Evolutionary conservation across 2,329 filamentous ascomycete species (phyloP), one percentile per base, ranked within the genome.

Genomic region (Talaromyces sp.): DNA sequence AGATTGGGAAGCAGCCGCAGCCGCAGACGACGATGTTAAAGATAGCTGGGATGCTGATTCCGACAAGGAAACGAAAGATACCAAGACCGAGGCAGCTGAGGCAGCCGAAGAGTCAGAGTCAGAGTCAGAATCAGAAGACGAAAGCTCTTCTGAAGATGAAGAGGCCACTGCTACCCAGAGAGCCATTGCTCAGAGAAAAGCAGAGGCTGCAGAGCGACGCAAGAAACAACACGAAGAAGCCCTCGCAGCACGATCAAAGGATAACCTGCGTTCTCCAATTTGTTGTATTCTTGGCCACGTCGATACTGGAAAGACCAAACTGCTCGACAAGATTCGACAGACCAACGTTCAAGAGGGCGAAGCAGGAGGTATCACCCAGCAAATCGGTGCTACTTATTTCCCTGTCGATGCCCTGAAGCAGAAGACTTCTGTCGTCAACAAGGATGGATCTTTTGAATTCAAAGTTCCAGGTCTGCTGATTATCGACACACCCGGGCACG

Each of bases 201-300:
- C 88, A 68, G 93, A 96, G 72, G 92, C 92, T 52, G 91, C 92
- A 16, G 92, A 95, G 70, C 87, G 94, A 72, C 87, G 94, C 71
- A 90, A 92, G 79, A 91, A 91, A 78, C 90, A 92, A 62, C 91
- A 96, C 75, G 91, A 97, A 77, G 94, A 92, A 65, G 95, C 95
- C 18, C 78, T 97, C 73, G 93, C 92, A 52, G 93, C 94, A 56
- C 87, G 92, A 64, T 98, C 94, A 27, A 92, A 91, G 78, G 93
- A 99, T 75, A 89, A 99, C 78, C 86, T 99, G 61, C 92, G 95
- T 62, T 98, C 95, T 47, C 95, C 95, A 59, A 99, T 99, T 79
- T 98, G 95, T 84, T 98, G 94, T 89, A 99, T 99, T 85, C 87
- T 99, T 66, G 95, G 95, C 72, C 95, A 99, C 86, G 95, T 99